Evolutionary conservation across 2,329 filamentous ascomycete species (phyloP).

Genomic region (Xylaria digitata): DNA sequence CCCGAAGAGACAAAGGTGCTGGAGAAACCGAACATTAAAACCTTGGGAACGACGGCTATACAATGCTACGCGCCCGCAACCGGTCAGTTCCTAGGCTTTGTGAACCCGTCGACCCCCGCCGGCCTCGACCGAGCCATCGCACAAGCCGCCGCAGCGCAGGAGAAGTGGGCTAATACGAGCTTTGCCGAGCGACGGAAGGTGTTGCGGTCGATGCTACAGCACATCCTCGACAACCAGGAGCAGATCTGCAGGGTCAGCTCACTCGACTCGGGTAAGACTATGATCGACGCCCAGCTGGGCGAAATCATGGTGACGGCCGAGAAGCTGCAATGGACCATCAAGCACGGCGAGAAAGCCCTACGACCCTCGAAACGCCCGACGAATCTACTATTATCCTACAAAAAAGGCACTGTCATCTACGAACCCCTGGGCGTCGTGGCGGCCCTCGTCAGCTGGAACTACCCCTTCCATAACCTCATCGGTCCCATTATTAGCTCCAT

Average conservation of each 20-base stretch:
- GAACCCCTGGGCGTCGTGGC: slow-evolving; percentile 94
- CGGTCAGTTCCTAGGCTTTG: slow-evolving; percentile 80
- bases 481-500: slow-evolving; percentile 90
- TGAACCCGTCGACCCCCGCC: slow-evolving; percentile 80
- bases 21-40: slow-evolving; percentile 70
- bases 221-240: slow-evolving; percentile 89
- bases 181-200: slow-evolving; percentile 83
- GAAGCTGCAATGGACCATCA: slow-evolving; percentile 93
- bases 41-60: slow-evolving; percentile 73
- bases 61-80: slow-evolving; percentile 93
- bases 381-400: slow-evolving; percentile 94
- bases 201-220: slow-evolving; percentile 81
- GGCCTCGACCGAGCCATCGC: slow-evolving; percentile 84
- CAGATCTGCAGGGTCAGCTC: slow-evolving; percentile 86
- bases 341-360: slow-evolving; percentile 87
- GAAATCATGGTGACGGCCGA: slow-evolving; percentile 95
- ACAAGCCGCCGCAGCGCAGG: slow-evolving; percentile 79
- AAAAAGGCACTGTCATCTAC: slow-evolving; percentile 88
- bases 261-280: slow-evolving; percentile 94
- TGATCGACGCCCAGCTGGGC: slow-evolving; percentile 91
- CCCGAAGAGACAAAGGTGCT: slow-evolving; percentile 69
- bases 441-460: slow-evolving; percentile 97
- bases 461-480: slow-evolving; percentile 93
- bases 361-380: slow-evolving; percentile 79
- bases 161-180: slow-evolving; percentile 79